Evolutionary conservation across 2,329 filamentous ascomycete genomes (phyloP), one percentile per base, ranked within the genome.

Genomic region (Diaporthe citri): DNA sequence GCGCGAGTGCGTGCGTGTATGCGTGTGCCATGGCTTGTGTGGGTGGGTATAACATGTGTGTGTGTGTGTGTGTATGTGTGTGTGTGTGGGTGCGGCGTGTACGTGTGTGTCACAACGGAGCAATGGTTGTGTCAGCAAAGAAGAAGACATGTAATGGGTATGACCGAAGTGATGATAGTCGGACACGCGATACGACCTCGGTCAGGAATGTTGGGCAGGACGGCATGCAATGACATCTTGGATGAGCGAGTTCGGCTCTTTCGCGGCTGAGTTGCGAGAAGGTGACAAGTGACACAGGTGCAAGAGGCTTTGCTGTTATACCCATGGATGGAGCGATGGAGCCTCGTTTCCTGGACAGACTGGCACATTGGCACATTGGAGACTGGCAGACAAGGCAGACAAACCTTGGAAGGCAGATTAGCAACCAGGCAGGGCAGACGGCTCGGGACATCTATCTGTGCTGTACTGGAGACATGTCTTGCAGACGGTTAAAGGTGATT

Each of bases 181-280:
- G 43, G 43, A 5, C 20, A 15, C 31, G 46, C 62, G 62, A 67
- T 67, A 36, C 62, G 13, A 67, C 62, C 31, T 67, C 62, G 62
- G 62, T 67, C 20, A 67, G 20, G 4, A 17, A 48, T 10, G 12
- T 67, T 34, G n/a, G 62, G 62, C 62, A 67, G 28, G 62, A 43
- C 31, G 62, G 62, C 62, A 67, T 67, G 62, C 62, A 48, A 64
- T 48, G 60, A n/a, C 46, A 67, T 67, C 62, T 51, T 51, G 43
- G 62, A 22, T 25, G 28, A 17, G 43, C 25, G n/a, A n/a, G 41
- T 39, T 66, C 60, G 43, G 60, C 43, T 51, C 20, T 51, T 51
- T 51, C 20, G 28, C 28, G 60, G 41, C 60, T 66, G 60, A 51
- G 41, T n/a, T 46, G 15, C 7, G 22, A 8, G 20, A 48, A 66